Evolutionary conservation across 345 rosid species (phyloP), one percentile per base, ranked within the genome.

Genomic region (Brassica incana): DNA sequence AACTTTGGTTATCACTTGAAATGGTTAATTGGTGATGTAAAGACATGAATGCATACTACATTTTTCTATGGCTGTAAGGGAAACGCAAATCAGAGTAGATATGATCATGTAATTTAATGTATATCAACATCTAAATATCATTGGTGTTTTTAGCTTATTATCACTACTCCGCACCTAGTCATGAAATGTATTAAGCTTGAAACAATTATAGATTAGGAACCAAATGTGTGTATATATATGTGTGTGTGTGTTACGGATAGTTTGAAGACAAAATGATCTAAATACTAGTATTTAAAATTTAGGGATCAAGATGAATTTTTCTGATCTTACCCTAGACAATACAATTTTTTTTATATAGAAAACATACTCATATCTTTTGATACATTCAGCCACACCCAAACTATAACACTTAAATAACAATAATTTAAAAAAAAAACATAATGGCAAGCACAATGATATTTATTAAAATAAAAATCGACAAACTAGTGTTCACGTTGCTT

Each of bases 1-100:
- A n/a, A 15, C 7, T 32, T 63, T 62, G 66, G 71, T 68, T 50
- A 74, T 69, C 45, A 69, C 27, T 63, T 15, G 15, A 52, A 45
- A 69, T 63, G 79, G 64, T 36, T 69, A 15, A 69, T 29, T 29
- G 67, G 60, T 69, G 60, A 79, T 67, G 74, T 67, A 67, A 66
- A 60, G 68, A 66, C 67, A 73, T 59, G 45, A 38, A 78, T 71
- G 56, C 71, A 65, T 68, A 52, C 15, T 27, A 33, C 69, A 63
- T 77, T 69, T 69, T 70, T 27, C 38, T 35, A 36, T 77, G 68
- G 48, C 59, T 67, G 30, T 33, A 29, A 36, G 14, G 40, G 58
- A 36, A 38, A 76, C 10, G 11, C 40, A 16, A 29, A 40, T 59
- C 2, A 18, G n/a, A 29, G 61, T 43, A 14, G 43, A 36, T 7